Evolutionary conservation across 2,329 filamentous ascomycete genomes (phyloP), one percentile per base, ranked within the genome.

Genomic region (Meredithiella fracta): DNA sequence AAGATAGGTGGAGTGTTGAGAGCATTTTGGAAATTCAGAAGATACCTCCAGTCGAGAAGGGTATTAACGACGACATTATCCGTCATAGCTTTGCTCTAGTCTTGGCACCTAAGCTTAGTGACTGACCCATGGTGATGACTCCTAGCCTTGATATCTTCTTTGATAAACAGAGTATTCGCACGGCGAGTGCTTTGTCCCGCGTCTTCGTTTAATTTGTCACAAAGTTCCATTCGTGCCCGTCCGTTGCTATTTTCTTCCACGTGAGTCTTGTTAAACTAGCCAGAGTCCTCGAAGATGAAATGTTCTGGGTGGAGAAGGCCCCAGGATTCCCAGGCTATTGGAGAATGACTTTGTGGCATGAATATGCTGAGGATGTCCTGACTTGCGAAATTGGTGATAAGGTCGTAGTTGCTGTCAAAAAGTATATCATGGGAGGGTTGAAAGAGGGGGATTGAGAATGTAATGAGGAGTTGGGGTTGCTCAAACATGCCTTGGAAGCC

Each of bases 201-300:
- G 80, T 83, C 8, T 88, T 86, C 65, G 77, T 79, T 2, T 82
- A 89, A 54, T 89, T 88, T 63, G 71, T 86, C 8, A 76, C 74
- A 53, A 88, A 88, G 64, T 82, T 89, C 59, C 76, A 77, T 50
- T 78, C 80, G 0, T 71, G 77, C 3, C 83, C 84, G 0, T 79
- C 85, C 29, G 76, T 86, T 9, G 75, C 78, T n/a, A 73, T 88
- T 1, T 87, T 89, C 65, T 84, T 89, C 65, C 84, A 89, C 62
- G 73, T 89, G 58, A 78, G 82, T 4, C 75, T 82, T 0, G 70
- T 86, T 0, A 73, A 79, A 29, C 68, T 71, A 1, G 82, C 83
- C 0, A 74, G 72, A 0, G 74, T 82, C 2, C 65, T 74, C 0
- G 64, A 70, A 3, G 64, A 64, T 1, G 72, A 78, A 59, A 68